These are phyloP conservation scores for Citrus mangshanensis DNA, from an alignment of 345 rosid genomes.

Conservation along the genomic window DNA sequence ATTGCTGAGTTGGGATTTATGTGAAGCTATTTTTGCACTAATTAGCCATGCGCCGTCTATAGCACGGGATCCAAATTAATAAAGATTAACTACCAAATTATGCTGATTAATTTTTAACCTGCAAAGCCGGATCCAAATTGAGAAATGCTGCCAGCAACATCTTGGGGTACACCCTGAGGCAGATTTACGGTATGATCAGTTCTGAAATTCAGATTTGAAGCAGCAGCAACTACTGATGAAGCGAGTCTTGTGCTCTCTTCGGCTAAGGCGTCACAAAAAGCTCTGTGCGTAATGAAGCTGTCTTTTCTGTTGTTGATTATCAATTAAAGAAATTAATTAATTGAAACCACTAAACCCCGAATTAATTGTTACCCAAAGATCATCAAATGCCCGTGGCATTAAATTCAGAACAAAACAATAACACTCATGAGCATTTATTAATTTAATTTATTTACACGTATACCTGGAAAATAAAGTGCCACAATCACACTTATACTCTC, in stretches of 20 bases:
- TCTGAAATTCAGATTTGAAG: constrained; percentile 52
- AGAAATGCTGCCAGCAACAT: constrained; percentile 24
- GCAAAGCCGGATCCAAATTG: constrained; percentile 45
- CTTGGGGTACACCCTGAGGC: constrained; percentile 39
- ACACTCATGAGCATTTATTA: constrained; percentile 32
- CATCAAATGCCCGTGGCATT: constrained; percentile 21
- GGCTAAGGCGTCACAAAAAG: constrained; percentile 88
- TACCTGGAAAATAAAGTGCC: constrained; percentile 96
- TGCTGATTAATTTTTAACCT: too few relatives aligned
- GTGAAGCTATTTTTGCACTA: too few relatives aligned
- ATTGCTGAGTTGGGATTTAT: too few relatives aligned
- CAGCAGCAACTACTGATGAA: constrained; percentile 33
- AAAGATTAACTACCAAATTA: constrained; percentile 17
- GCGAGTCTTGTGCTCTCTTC: constrained; percentile 75
- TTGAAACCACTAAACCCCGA: neutral
- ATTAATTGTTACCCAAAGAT: too few relatives aligned
- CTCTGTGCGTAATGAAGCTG: constrained; percentile 93
- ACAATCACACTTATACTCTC: constrained; percentile 95
- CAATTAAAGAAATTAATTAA: too few relatives aligned
- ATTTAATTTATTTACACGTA: too few relatives aligned
- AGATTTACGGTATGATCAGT: constrained; percentile 37
- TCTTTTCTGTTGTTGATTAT: constrained; percentile 60
- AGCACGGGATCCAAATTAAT: too few relatives aligned
- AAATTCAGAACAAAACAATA: constrained; percentile 24
- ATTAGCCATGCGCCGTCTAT: too few relatives aligned